Evolutionary conservation across 2,329 filamentous ascomycete genomes (phyloP), one percentile per base, ranked within the genome.

Genomic region (Penicillium sp.): DNA sequence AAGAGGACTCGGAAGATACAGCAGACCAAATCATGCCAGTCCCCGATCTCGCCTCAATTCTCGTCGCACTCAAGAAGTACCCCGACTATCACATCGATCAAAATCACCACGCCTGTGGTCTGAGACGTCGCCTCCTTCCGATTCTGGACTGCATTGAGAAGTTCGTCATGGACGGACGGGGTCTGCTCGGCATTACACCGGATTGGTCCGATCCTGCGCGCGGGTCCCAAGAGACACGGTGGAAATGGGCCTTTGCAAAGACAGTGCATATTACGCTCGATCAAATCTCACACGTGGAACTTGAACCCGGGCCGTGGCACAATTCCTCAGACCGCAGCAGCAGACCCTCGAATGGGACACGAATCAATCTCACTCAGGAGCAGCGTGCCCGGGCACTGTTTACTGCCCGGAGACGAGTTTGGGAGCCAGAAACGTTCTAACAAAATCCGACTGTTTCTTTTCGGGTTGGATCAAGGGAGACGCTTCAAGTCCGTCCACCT

Each of bases 51-150:
- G 55, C 53, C 9, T 47, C 59, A 6, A 56, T 73, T 32, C 63
- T 73, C 7, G 56, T 64, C 5, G 63, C 65, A 9, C 57, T 74
- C 12, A 70, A 68, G 47, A 61, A 69, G 49, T 69, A 64, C 42
- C 70, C 72, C 2, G 67, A 69, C 32, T 73, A 73, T 50, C 68
- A 73, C 47, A 65, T 74, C 33, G 71, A 73, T 49, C 47, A 54
- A 2, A 66, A 67, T 45, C 72, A 74, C 44, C 57, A 58, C 3
- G 67, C 69, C 32, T 74, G 72, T 48, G 71, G 71, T 3, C 61
- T 73, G 11, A 58, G 69, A 18, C 70, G 69, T 26, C 65, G 69
- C 6, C 56, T 74, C 7, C 57, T 71, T 7, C 66, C 68, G 3
- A 54, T 67, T 2, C 54, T 74, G 4, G 68, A 71, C 34, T 64